Evolutionary conservation across 2,329 filamentous ascomycete species (phyloP), one percentile per base, ranked within the genome.

Genomic region (Aspergillus uvarum): DNA sequence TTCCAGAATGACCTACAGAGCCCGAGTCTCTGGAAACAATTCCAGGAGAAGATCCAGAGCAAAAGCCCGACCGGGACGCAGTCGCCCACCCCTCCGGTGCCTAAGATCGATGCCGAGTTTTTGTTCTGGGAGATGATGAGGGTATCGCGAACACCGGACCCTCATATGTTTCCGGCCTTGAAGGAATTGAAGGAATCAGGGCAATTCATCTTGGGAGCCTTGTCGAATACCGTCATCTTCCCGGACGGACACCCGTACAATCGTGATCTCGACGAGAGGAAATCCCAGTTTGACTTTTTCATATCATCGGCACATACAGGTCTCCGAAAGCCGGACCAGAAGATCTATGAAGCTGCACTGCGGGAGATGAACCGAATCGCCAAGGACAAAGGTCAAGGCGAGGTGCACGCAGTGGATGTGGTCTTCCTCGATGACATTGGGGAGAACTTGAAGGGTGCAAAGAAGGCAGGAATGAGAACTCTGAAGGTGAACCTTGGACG

Each of bases 371-470:
- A 90, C 68, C 81, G 84, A 62, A 86, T 85, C 65, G 86, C 87
- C 1, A 81, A 78, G 70, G 75, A 79, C 24, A 86, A 85, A 38
- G 82, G 81, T 4, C 84, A 83, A 80, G 75, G 74, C 16, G 76
- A 5, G 79, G 80, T 96, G 8, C 74, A 78, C 58, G 78, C 89
- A 0, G 79, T 79, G 0, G 91, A 97, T 58, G 81, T 97, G 49
- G 77, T 96, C 4, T 99, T 99, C 73, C 77, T 97, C 53, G 95
- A 97, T 73, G 93, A 97, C 69, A 96, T 99, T 73, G 95, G 95
- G 1, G 88, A 93, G 76, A 99, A 99, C 73, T 76, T 98, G 59
- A 95, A 93, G 80, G 88, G 84, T 49, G 95, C 87, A 1, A 90
- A 83, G 76, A 83, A 82, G 52, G 79, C 87, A 22, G 94, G 94